phyloP scores from a whole-genome alignment of 2,329 filamentous ascomycete species.

The Cercospora janseana region DNA sequence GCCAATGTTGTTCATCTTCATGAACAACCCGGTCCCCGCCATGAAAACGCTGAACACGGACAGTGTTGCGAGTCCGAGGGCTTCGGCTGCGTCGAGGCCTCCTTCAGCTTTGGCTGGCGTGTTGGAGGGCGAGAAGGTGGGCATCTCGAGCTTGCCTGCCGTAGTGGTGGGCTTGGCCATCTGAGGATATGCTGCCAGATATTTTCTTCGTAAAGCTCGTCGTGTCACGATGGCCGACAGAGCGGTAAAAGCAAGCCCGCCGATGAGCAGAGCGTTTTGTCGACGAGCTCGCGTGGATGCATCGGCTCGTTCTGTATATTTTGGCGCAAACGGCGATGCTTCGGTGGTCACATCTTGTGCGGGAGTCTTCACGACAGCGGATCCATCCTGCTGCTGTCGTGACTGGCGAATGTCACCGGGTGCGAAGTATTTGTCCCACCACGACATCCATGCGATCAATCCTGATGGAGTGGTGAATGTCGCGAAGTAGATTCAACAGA shows the following conservation, averaged over 20 bases:
- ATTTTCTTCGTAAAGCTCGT: conserved; percentile 67
- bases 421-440: conserved; percentile 37
- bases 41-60: conserved; percentile 77
- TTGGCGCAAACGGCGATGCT: conserved; percentile 14
- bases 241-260: conserved; percentile 72
- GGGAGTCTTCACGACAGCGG: not conserved
- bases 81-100: conserved; percentile 73
- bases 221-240: conserved; percentile 65
- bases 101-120: conserved; percentile 45
- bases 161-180: conserved; percentile 11
- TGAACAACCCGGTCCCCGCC: conserved; percentile 68
- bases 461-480: not conserved
- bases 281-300: conserved; percentile 32
- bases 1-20: conserved; percentile 74
- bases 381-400: conserved; percentile 13
- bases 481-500: not conserved
- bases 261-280: conserved; percentile 59
- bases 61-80: conserved; percentile 80
- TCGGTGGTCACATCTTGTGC: not conserved
- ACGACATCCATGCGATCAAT: conserved; percentile 32
- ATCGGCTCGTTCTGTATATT: conserved; percentile 27
- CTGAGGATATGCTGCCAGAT: conserved; percentile 58
- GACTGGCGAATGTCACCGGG: conserved; percentile 35
- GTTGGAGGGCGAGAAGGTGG: conserved; percentile 23
- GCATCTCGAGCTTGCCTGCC: conserved; percentile 15